Percentiles rank a stretch among this genome's conserved stretches.
Evolutionary conservation across 257 asterid genomes (phyloP).

Genomic region (Leonotis leonurus): DNA sequence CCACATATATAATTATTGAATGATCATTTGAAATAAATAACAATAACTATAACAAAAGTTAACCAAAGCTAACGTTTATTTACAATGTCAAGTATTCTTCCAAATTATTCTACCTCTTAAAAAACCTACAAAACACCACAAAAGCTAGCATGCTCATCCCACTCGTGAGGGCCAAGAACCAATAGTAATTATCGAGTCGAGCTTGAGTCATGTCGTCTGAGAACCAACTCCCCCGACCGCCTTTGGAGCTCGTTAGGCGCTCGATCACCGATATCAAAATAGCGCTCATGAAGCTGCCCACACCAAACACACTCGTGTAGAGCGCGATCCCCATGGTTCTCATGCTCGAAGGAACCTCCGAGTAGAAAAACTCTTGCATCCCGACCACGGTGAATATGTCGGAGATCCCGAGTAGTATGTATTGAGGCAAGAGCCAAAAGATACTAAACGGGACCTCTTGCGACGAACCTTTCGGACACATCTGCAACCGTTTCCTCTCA

Average conservation of each 20-base stretch:
- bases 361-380: constrained; percentile 88
- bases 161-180: constrained; percentile 57
- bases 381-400: constrained; percentile 95
- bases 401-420: constrained; percentile 71
- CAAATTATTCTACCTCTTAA: constrained; percentile 13
- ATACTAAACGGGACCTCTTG: constrained; percentile 50
- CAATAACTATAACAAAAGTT: not conserved
- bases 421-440: constrained; percentile 88
- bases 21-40: not conserved
- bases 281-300: constrained; percentile 80
- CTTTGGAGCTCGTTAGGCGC: constrained; percentile 33
- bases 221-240: constrained; percentile 53
- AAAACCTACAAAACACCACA: constrained; percentile 38
- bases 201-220: constrained; percentile 60
- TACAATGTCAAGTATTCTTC: not conserved
- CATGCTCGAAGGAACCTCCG: constrained; percentile 73
- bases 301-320: constrained; percentile 83
- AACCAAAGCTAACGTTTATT: not conserved
- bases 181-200: constrained; percentile 69
- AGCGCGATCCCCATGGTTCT: constrained; percentile 88
- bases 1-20: too few species aligned
- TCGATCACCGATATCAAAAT: constrained; percentile 54
- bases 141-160: constrained; percentile 43
- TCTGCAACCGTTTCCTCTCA: constrained; percentile 43
- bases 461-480: constrained; percentile 5